phyloP scores from a whole-genome alignment of 208 protist genomes.

The Phytomonas francai region DNA sequence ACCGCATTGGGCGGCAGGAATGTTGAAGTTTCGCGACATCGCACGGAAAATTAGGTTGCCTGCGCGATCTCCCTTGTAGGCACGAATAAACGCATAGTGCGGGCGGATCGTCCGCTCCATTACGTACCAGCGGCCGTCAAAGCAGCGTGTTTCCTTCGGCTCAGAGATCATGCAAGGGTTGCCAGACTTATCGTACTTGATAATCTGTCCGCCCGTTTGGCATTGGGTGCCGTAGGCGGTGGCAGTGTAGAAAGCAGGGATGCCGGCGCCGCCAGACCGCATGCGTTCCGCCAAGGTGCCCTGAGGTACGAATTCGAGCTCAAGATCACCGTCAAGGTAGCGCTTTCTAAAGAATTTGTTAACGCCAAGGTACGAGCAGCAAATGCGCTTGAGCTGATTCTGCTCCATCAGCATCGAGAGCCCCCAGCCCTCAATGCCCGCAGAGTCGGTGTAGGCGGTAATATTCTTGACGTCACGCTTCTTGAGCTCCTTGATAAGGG shows the following conservation, averaged over 20 bases:
- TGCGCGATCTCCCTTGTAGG: constrained; percentile 89
- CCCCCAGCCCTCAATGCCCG: constrained; percentile 93
- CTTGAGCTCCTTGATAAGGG: constrained; percentile 86
- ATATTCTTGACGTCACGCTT: constrained; percentile 86
- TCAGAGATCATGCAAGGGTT: constrained; percentile 52
- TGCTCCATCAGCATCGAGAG: constrained; percentile 92
- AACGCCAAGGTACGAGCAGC: constrained; percentile 95
- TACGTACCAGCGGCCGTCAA: constrained; percentile 88
- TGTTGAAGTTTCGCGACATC: constrained; percentile 95
- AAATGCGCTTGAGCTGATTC: constrained; percentile 77
- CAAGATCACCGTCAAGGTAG: constrained; percentile 93
- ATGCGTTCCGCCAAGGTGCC: constrained; percentile 94
- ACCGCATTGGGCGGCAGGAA: constrained; percentile 78
- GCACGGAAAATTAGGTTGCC: constrained; percentile 85
- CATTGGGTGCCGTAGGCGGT: constrained; percentile 92
- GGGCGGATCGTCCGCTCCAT: constrained; percentile 89
- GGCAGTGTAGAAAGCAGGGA: constrained; percentile 96
- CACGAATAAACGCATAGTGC: constrained; percentile 92
- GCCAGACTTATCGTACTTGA: constrained; percentile 89
- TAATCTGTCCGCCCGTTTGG: constrained; percentile 86
- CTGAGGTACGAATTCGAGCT: constrained; percentile 95
- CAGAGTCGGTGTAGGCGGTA: constrained; percentile 93
- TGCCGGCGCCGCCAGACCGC: constrained; percentile 93
- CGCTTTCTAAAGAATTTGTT: constrained; percentile 93
- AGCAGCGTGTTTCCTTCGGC: constrained; percentile 82